Evolutionary conservation across 768 basidiomycete species (phyloP), one percentile per base, ranked within the genome.

Genomic region (Phanerochaete sordida): DNA sequence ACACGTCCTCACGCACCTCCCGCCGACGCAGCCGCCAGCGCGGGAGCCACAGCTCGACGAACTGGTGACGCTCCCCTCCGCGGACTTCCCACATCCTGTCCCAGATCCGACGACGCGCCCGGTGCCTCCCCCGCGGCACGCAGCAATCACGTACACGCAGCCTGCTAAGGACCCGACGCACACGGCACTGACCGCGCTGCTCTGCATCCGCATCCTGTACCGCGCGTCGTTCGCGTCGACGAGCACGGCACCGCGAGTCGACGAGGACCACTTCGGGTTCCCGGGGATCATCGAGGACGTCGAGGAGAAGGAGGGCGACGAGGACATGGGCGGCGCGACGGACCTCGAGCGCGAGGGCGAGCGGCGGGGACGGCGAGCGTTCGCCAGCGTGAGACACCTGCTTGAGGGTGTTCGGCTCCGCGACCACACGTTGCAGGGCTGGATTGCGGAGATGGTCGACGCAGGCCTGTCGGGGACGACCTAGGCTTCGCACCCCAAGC

Each of bases 201-300:
- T 95, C 24, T 84, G 91, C 61, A 81, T 95, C 49, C 89, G 95
- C 9, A 86, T 93, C 59, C 79, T 96, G 21, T 95, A 92, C 70
- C 81, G 91, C 47, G 83, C 85, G 4, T 84, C 93, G 1, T 92
- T 93, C 66, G 86, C 87, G 21, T 83, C 88, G 6, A 76, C 79
- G 8, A 90, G 91, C 63, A 70, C 76, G 1, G 81, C 81, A 4
- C 90, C 90, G 31, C 81, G 90, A 27, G 86, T 80, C 2, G 88
- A 91, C 68, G 88, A 83, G 23, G 92, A 95, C 59, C 90, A 91
- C 63, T 96, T 95, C 72, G 94, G 94, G 0, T 92, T 96, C 71
- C 95, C 95, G 5, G 93, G 89, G 0, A 56, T 91, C 23, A 76
- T 91, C 37, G 89, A 92, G 62, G 91, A 90, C 23, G 80, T 82